Evolutionary conservation across 768 basidiomycete species (phyloP).

Genomic region (Pseudohyphozyma bogoriensis): DNA sequence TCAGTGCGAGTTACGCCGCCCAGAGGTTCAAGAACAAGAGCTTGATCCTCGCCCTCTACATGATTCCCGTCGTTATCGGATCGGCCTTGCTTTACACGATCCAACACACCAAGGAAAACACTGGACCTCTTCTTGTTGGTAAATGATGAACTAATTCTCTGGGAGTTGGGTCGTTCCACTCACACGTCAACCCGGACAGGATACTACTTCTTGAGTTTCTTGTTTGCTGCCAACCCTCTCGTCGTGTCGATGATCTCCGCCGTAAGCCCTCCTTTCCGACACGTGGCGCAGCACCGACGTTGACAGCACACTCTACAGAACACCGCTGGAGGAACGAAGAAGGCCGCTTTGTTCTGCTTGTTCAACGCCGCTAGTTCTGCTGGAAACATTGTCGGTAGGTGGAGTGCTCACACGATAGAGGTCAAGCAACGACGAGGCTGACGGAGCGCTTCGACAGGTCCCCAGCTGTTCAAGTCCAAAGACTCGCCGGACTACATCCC

Average conservation of each 20-base stretch:
- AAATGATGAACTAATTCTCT: no score
- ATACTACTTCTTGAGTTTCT: slow-evolving; percentile 26
- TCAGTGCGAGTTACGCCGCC: slow-evolving; percentile 29
- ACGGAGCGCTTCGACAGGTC: slow-evolving; percentile 17
- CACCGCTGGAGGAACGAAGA: background rate
- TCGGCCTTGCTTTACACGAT: slow-evolving; percentile 33
- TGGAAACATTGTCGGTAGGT: background rate
- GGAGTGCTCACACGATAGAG: no score
- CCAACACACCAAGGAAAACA: slow-evolving; percentile 12
- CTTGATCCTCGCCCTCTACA: slow-evolving; percentile 27
- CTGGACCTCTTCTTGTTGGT: slow-evolving; percentile 33
- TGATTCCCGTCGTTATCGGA: slow-evolving; percentile 33
- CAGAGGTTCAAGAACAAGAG: slow-evolving; percentile 32
- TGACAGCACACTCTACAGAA: background rate
- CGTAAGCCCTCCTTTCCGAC: no score
- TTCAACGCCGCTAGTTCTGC: background rate
- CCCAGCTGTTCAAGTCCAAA: slow-evolving; percentile 35
- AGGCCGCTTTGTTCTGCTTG: background rate
- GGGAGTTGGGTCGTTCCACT: no score
- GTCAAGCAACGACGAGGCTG: background rate
- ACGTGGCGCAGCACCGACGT: no score
- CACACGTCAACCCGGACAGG: no score
- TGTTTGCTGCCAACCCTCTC: slow-evolving; percentile 6
- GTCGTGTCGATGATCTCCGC: slow-evolving; percentile 1
- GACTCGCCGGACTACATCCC: slow-evolving; percentile 25